Evolutionary conservation across 225 moss, liverwort and hornwort species (phyloP), one percentile per base, ranked within the genome.

Genomic region (Polytrichum formosum): DNA sequence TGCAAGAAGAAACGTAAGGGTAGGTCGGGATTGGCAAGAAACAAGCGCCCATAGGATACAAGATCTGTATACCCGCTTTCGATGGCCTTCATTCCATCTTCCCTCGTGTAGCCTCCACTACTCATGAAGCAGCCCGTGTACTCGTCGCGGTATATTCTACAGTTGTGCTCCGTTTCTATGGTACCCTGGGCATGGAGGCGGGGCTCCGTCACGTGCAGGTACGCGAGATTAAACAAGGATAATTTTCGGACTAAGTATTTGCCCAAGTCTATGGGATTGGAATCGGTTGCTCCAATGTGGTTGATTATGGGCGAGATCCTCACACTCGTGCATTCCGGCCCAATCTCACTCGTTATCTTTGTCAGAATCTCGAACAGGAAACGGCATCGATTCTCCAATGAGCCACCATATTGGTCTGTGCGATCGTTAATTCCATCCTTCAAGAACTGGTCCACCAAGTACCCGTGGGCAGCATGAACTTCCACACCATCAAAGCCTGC

Each of bases 401-500:
- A 81, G 6, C 87, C 87, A 0, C 84, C 84, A 55, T 81, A 87
- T 5, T 70, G 18, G 28, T 87, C 84, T 25, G 63, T 81, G 65
- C 87, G 79, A 29, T 87, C 84, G 69, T 87, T 84, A 37, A 81
- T 81, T 29, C 55, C 78, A 27, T 84, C 87, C 64, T 87, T 87
- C 54, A 84, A 71, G 68, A 87, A 87, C 0, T 78, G 74, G 56
- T 87, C 87, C 23, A 87, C 53, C 31, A 94, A 73, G 68, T 90
- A 91, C 6, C 90, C 91, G 35, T 91, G 90, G 19, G 90, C 88
- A 46, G 79, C 85, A 59, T 91, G 91, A 22, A 94, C 71, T 64
- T 91, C 93, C 26, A 90, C 90, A 26, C 93, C 93, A 63, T 90
- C 90, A 71, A 90, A 94, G 37, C 92, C 88, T 89, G 73, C 56